Evolutionary conservation across 208 protist species (phyloP), one percentile per base, ranked within the genome.

Genomic region (Wallacemonas sp.): DNA sequence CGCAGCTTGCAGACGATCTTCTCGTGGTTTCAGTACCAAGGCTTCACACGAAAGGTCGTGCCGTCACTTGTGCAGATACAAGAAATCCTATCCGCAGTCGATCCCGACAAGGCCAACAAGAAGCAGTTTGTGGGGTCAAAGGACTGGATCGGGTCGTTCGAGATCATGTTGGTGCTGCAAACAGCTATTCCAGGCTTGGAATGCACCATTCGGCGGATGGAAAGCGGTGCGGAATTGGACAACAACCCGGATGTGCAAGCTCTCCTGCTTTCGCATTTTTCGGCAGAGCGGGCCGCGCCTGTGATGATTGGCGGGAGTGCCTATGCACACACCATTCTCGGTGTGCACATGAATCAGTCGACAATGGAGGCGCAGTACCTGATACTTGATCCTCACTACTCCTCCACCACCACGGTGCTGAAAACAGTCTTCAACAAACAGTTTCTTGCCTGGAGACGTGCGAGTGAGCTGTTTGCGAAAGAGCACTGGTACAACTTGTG

Each of bases 291-390:
- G 39, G 91, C 94, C 1, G 83, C 77, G 6, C 97, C 97, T 2
- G 81, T 98, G 14, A 98, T 98, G 97, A 98, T 98, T 72, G 97
- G 97, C 22, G 95, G 95, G 39, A 96, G 95, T 62, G 95, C 89
- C 47, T 91, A 98, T 61, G 97, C 97, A 1, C 96, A 98, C 66
- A 98, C 97, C 17, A 85, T 98, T 26, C 65, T 98, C 6, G 97
- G 97, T 42, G 68, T 98, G n/a, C 75, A 94, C 49, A 80, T 82
- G 19, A 93, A 98, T 75, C 62, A 81, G 63, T 42, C 68, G 33
- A 98, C 87, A 4, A 82, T 88, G 66, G 91, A 92, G 62, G 77
- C 77, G 30, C 77, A 66, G 44, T 97, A 95, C 46, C 74, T 98
- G 8, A 90, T 98, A 22, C 68, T 97, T 0, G 97, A 98, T 67